Conservation (phyloP, 108 stramenopile species). For the Nitzschia palea region DNA sequence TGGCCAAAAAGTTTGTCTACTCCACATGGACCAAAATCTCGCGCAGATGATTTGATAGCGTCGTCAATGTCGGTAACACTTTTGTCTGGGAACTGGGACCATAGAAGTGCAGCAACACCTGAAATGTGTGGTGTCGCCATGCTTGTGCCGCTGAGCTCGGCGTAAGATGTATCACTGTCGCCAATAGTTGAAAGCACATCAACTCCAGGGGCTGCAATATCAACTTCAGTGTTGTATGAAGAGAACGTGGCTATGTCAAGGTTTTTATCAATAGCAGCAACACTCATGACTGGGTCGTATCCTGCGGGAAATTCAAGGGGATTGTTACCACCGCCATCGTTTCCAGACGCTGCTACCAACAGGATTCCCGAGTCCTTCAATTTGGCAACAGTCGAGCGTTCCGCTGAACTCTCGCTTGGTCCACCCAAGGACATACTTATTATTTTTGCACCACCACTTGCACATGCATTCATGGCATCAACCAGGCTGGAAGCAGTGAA, state of each 20-base stretch:
- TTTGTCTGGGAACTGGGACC: slow-evolving; percentile 45
- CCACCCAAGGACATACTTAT: slow-evolving; percentile 54
- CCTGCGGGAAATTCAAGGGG: slow-evolving; percentile 44
- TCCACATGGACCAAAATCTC: slow-evolving; percentile 10
- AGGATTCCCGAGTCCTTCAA: slow-evolving; percentile 45
- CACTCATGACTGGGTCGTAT: slow-evolving; percentile 48
- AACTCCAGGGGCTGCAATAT: slow-evolving; percentile 53
- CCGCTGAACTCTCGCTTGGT: background rate
- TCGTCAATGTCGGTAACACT: slow-evolving; percentile 44
- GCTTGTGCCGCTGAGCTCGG: slow-evolving; percentile 36
- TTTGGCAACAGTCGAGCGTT: slow-evolving; percentile 13
- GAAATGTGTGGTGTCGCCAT: slow-evolving; percentile 77
- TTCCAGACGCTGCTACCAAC: slow-evolving; percentile 63
- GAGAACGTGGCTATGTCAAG: slow-evolving; percentile 15
- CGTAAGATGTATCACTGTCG: slow-evolving; percentile 1
- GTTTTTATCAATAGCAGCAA: slow-evolving; percentile 25
- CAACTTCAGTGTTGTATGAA: slow-evolving; percentile 37
- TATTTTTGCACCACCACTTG: slow-evolving; percentile 40
- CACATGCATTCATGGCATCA: slow-evolving; percentile 39
- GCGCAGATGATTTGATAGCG: slow-evolving; percentile 27
- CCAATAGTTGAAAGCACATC: background rate
- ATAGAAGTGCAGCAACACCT: slow-evolving; percentile 64
- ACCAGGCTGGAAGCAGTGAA: slow-evolving; percentile 33
- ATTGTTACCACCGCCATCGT: slow-evolving; percentile 30
- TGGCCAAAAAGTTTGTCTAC: slow-evolving; percentile 8